phyloP scores from a whole-genome alignment of 805 yeast genomes.

The Teunomyces kruisii region DNA sequence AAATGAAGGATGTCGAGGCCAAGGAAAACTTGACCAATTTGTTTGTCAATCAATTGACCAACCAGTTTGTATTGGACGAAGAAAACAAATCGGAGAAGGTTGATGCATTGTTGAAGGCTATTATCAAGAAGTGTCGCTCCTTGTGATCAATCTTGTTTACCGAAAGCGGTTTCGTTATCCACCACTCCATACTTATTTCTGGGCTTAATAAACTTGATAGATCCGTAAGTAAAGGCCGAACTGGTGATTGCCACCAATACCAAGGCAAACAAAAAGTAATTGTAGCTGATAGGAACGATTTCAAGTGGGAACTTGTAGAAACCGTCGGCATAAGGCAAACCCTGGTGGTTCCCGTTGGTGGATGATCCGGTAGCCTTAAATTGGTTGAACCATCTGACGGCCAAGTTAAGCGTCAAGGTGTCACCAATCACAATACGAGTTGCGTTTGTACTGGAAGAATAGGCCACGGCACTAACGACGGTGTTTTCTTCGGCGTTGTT shows the following conservation, averaged over 20 bases:
- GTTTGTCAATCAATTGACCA: constrained; percentile 25
- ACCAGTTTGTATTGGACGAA: constrained; percentile 21
- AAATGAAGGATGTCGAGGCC: constrained; percentile 29
- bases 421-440: constrained; percentile 69
- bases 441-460: constrained; percentile 60
- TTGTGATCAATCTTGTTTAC: constrained; percentile 16
- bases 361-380: constrained; percentile 13
- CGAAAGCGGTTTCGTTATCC: constrained; percentile 17
- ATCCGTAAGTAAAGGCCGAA: constrained; percentile 17
- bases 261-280: constrained; percentile 13
- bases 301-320: constrained; percentile 38
- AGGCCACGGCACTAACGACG: constrained; percentile 56
- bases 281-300: constrained; percentile 27
- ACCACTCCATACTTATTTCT: constrained; percentile 8
- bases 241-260: constrained; percentile 24
- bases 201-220: constrained; percentile 8
- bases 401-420: constrained; percentile 52
- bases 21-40: constrained; percentile 31
- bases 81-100: constrained; percentile 22
- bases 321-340: constrained; percentile 39
- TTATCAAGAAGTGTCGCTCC: constrained; percentile 36
- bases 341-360: constrained; percentile 10
- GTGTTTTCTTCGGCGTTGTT: constrained; percentile 32
- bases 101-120: constrained; percentile 36
- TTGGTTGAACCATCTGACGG: constrained; percentile 55